Conservation (phyloP, 768 basidiomycete genomes). For the Leccinum fibrillosum region DNA sequence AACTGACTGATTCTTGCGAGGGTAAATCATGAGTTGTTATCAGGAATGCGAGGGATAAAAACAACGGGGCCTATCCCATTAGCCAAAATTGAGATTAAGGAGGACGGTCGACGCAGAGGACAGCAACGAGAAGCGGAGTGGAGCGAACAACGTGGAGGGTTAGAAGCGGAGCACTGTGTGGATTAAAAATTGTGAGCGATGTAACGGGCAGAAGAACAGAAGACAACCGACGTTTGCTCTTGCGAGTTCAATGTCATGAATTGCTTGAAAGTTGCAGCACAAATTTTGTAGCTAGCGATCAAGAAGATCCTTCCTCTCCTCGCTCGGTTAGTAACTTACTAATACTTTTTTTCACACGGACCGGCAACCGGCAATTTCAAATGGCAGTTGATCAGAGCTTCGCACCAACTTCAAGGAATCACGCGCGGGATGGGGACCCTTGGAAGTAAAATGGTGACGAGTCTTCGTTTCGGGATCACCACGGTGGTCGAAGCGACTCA, state of each 20-base stretch:
- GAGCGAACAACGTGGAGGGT: constrained; percentile 49
- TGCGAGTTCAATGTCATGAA: constrained; percentile 53
- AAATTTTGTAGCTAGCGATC: not conserved
- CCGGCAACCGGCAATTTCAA: not conserved
- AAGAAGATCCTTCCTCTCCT: constrained; percentile 5
- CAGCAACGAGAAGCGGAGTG: constrained; percentile 55
- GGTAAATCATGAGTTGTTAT: constrained; percentile 47
- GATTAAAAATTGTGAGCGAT: constrained; percentile 1
- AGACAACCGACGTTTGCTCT: constrained; percentile 25
- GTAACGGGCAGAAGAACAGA: not conserved
- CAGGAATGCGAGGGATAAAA: constrained; percentile 17
- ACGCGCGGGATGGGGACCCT: too few species aligned
- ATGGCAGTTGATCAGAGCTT: too few species aligned
- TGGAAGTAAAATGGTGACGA: too few species aligned
- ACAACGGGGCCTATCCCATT: constrained; percentile 44
- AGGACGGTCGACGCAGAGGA: constrained; percentile 72
- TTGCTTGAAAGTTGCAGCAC: constrained; percentile 28
- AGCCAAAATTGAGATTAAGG: constrained; percentile 48
- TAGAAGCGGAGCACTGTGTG: constrained; percentile 27
- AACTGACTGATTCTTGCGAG: constrained; percentile 65
- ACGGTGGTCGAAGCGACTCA: too few species aligned
- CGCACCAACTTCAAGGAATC: too few species aligned
- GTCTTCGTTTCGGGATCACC: too few species aligned
- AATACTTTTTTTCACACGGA: too few species aligned
- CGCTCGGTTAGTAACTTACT: too few species aligned